Conservation (phyloP, 2,329 filamentous ascomycete species). For the Alternaria sp. region DNA sequence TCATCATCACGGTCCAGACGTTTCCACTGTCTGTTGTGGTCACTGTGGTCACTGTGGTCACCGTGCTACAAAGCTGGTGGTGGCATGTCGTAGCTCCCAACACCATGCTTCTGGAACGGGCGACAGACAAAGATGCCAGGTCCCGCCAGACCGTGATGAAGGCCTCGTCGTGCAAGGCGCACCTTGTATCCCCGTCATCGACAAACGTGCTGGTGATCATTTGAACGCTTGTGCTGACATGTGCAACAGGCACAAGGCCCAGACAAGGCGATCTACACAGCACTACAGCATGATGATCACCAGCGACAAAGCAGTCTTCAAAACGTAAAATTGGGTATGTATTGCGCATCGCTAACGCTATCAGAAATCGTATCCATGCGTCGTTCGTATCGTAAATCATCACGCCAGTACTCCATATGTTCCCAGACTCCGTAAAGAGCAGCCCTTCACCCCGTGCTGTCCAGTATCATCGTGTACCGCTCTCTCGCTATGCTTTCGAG, state of each 20-base stretch:
- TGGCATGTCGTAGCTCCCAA: constrained; percentile 11
- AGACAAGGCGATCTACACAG: not conserved
- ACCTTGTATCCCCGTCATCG: not conserved
- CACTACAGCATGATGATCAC: not conserved
- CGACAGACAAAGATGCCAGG: constrained; percentile 14
- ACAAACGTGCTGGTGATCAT: not conserved
- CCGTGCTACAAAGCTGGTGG: not conserved
- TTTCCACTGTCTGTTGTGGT: not conserved
- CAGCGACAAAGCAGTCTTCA: not conserved
- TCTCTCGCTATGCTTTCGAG: not conserved
- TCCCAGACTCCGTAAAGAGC: not conserved
- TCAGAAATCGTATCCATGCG: not conserved
- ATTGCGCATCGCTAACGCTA: constrained; percentile 8
- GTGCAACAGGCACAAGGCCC: not conserved
- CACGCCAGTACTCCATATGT: not conserved
- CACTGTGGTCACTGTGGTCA: not conserved
- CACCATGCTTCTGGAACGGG: not conserved
- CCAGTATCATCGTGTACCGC: too few species aligned
- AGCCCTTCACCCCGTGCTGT: not conserved
- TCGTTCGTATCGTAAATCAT: not conserved
- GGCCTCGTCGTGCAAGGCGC: constrained; percentile 4
- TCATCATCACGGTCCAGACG: not conserved
- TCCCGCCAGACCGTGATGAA: constrained; percentile 6
- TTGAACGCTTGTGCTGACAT: not conserved
- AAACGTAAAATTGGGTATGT: not conserved